Conservation (phyloP, 2,329 filamentous ascomycete genomes). For the Simplicillium sp. region DNA sequence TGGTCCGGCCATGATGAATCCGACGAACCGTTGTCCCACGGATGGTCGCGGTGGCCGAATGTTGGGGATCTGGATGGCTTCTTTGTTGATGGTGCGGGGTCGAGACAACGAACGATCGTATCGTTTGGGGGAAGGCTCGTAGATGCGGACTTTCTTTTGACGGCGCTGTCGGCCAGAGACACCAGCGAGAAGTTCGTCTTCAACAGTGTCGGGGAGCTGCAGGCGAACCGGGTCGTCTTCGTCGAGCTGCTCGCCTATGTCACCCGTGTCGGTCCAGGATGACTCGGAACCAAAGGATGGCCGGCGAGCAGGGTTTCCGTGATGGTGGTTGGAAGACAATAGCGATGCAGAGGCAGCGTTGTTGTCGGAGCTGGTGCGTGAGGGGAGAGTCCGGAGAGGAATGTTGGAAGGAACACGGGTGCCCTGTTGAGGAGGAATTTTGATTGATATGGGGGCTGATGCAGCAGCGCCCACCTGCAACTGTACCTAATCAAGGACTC, state of each 20-base stretch:
- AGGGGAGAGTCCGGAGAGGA: slow-evolving; percentile 67
- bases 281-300: slow-evolving; percentile 52
- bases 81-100: slow-evolving; percentile 47
- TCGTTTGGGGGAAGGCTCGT: slow-evolving; percentile 32
- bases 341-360: slow-evolving; percentile 33
- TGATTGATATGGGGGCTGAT: slow-evolving; percentile 70
- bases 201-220: slow-evolving; percentile 56
- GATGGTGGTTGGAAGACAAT: slow-evolving; percentile 35
- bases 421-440: slow-evolving; percentile 68
- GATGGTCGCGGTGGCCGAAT: slow-evolving; percentile 54
- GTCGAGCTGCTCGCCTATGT: slow-evolving; percentile 84
- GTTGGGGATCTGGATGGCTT: slow-evolving; percentile 75
- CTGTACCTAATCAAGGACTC: slow-evolving; percentile 2
- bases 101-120: slow-evolving; percentile 24
- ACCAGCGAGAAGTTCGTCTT: slow-evolving; percentile 49
- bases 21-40: slow-evolving; percentile 60
- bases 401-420: slow-evolving; percentile 74
- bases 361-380: slow-evolving; percentile 22
- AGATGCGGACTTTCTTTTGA: slow-evolving; percentile 62
- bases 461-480: slow-evolving; percentile 62
- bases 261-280: slow-evolving; percentile 89
- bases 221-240: slow-evolving; percentile 74
- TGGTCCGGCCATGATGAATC: slow-evolving; percentile 77
- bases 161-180: slow-evolving; percentile 33
- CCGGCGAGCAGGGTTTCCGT: slow-evolving; percentile 13